phyloP scores from a whole-genome alignment of 495 filamentous ascomycete species.

The Daldinia bambusicola region DNA sequence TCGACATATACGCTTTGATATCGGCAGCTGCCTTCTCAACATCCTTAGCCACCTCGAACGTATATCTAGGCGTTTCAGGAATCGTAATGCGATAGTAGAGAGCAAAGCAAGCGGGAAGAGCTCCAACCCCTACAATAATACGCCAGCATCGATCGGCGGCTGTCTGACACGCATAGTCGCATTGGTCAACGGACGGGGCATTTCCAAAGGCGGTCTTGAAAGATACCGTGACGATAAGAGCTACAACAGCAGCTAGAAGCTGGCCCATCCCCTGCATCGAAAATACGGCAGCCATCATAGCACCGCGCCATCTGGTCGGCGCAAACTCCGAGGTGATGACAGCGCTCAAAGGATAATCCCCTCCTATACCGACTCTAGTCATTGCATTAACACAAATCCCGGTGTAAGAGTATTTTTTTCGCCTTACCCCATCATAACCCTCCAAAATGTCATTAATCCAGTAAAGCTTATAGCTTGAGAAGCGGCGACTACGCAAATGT shows the following conservation, averaged over 20 bases:
- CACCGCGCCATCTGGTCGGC: constrained; percentile 84
- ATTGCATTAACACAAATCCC: constrained; percentile 15
- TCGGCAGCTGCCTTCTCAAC: constrained; percentile 77
- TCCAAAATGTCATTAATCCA: constrained; percentile 83
- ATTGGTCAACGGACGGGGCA: constrained; percentile 57
- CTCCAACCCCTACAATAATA: constrained; percentile 80
- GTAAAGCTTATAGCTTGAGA: constrained; percentile 70
- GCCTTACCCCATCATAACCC: constrained; percentile 72
- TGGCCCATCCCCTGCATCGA: constrained; percentile 87
- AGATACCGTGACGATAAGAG: constrained; percentile 73
- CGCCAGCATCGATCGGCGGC: constrained; percentile 88
- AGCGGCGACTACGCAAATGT: constrained; percentile 57
- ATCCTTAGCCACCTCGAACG: constrained; percentile 81
- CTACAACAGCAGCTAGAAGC: constrained; percentile 74
- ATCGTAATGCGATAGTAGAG: constrained; percentile 91
- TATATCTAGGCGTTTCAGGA: constrained; percentile 78
- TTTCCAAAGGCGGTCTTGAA: constrained; percentile 73
- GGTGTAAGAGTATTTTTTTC: constrained; percentile 25
- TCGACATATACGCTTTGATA: constrained; percentile 70
- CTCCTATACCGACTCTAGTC: constrained; percentile 69
- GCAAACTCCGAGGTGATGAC: constrained; percentile 89
- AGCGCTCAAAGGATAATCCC: constrained; percentile 79
- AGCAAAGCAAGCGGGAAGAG: constrained; percentile 77
- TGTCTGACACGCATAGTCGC: constrained; percentile 68
- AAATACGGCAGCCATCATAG: constrained; percentile 90